phyloP scores from a whole-genome alignment of 129 eudicot genomes.

The Mikania micrantha region DNA sequence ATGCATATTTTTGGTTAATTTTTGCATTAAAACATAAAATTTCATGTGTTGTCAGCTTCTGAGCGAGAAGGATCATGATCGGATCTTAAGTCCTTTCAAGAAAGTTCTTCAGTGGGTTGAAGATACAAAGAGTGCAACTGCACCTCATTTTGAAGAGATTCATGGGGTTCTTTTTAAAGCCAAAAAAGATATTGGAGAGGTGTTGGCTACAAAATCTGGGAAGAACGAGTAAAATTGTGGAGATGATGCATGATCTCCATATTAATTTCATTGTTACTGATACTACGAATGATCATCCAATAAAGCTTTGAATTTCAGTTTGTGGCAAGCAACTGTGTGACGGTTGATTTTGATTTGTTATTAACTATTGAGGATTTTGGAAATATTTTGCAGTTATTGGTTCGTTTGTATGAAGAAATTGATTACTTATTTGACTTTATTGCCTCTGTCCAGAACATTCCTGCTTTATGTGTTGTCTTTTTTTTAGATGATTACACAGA shows the following conservation, averaged over 20 bases:
- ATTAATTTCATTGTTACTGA: not conserved
- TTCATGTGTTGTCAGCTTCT: constrained; percentile 32
- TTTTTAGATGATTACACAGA: too few species aligned
- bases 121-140: constrained; percentile 41
- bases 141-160: constrained; percentile 69
- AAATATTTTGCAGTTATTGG: too few species aligned
- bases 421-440: too few species aligned
- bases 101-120: constrained; percentile 59
- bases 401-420: too few species aligned
- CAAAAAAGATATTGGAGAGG: constrained; percentile 26
- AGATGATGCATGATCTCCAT: not conserved
- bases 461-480: too few species aligned
- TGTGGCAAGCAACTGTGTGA: not conserved
- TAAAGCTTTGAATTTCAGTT: not conserved
- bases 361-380: too few species aligned
- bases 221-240: constrained; percentile 27
- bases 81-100: constrained; percentile 53
- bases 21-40: not conserved
- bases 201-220: constrained; percentile 7
- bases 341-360: not conserved
- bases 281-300: not conserved
- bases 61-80: constrained; percentile 41
- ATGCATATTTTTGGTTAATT: not conserved
- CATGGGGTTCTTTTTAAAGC: constrained; percentile 30
- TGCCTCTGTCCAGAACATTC: too few species aligned